Percentiles rank a stretch among this genome's conserved stretches.
phyloP scores from a whole-genome alignment of 352 stramenopile species.

The Paralagenidium karlingii region DNA sequence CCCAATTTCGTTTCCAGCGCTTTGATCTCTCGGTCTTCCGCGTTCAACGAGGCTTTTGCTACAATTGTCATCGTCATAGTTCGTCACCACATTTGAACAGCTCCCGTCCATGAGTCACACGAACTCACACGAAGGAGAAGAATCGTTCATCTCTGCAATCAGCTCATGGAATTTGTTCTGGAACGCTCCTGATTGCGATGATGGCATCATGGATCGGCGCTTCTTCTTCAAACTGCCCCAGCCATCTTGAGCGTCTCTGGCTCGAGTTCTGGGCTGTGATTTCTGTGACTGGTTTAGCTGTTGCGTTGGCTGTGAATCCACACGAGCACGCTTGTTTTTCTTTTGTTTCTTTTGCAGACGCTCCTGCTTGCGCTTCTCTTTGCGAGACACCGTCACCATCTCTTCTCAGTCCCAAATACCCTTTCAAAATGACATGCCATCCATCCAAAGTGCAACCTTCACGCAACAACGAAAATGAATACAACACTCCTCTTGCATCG shows the following conservation, averaged over 20 bases:
- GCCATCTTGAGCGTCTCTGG: slow-evolving; percentile 1
- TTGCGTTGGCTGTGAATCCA: background rate
- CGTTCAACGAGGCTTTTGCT: slow-evolving; percentile 13
- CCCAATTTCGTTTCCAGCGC: slow-evolving; percentile 62
- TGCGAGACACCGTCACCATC: slow-evolving; percentile 25
- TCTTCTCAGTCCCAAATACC: slow-evolving; percentile 12
- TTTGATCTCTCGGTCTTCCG: slow-evolving; percentile 54
- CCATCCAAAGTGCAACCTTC: too few species aligned
- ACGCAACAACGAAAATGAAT: too few species aligned
- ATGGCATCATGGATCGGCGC: slow-evolving; percentile 5
- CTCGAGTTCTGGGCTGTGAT: too few species aligned
- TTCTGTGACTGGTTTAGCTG: too few species aligned
- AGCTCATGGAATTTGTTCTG: slow-evolving; percentile 76
- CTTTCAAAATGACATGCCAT: background rate
- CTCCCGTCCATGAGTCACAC: background rate
- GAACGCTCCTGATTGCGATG: slow-evolving; percentile 11
- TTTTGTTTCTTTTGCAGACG: slow-evolving; percentile 66
- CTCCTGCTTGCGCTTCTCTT: slow-evolving; percentile 68
- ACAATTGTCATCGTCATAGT: slow-evolving; percentile 5
- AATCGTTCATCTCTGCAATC: slow-evolving; percentile 40
- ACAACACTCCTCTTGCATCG: too few species aligned
- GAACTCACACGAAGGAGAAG: slow-evolving; percentile 11
- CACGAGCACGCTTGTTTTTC: slow-evolving; percentile 45
- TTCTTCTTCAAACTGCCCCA: slow-evolving; percentile 6
- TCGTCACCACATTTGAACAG: background rate